Percentiles rank a stretch among this genome's conserved stretches.
Evolutionary conservation across 495 filamentous ascomycete genomes (phyloP).

Genomic region (Daldinia bambusicola): DNA sequence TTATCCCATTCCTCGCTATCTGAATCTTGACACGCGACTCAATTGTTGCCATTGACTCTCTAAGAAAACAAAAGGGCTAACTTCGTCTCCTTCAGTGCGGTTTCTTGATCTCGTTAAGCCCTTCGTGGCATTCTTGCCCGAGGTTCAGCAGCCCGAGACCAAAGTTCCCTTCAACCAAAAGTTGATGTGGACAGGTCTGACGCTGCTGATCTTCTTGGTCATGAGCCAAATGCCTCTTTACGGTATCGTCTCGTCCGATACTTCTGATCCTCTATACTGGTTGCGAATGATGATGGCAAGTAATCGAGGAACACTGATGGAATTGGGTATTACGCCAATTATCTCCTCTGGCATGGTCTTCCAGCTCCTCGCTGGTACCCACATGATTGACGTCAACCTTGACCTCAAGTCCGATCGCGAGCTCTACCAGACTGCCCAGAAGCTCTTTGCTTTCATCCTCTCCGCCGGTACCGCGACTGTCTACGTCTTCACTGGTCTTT

Average conservation of each 20-base stretch:
- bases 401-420: conserved; percentile 99
- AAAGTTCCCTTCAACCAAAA: conserved; percentile 99
- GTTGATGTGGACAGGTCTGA: conserved; percentile 99
- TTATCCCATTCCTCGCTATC: no score
- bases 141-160: conserved; percentile 96
- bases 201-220: conserved; percentile 97
- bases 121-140: conserved; percentile 97
- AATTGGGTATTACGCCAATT: conserved; percentile 98
- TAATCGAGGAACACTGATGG: conserved; percentile 99
- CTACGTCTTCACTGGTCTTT: conserved; percentile 97
- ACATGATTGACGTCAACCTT: conserved; percentile 99
- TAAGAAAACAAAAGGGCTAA: conserved; percentile 45
- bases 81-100: conserved; percentile 72
- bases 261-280: conserved; percentile 98
- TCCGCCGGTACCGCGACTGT: conserved; percentile 97
- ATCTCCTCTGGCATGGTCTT: conserved; percentile 99
- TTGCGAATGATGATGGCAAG: conserved; percentile 99
- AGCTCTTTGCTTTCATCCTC: conserved; percentile 98
- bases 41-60: conserved; percentile 45
- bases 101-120: conserved; percentile 99
- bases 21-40: conserved; percentile 50
- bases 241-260: conserved; percentile 95
- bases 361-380: conserved; percentile 98
- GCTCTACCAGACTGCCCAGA: conserved; percentile 99
- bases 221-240: conserved; percentile 99